phyloP scores from a whole-genome alignment of 2,329 filamentous ascomycete species.

The Aspergillus niger region DNA sequence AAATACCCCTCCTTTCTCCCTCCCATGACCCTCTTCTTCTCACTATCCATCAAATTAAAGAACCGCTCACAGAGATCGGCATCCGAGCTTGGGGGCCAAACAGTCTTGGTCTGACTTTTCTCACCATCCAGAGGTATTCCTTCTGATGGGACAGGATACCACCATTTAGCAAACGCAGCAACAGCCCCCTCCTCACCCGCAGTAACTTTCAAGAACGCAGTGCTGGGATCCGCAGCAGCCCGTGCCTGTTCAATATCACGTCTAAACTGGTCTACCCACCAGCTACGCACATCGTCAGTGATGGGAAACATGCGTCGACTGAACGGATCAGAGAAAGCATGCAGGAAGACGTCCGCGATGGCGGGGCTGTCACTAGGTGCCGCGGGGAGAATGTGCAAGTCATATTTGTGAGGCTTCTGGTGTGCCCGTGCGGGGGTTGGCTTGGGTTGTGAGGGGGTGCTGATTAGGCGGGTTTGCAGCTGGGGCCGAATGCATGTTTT shows the following conservation, averaged over 20 bases:
- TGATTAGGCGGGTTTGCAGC: background rate
- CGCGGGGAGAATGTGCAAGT: conserved; percentile 7
- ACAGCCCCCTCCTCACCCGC: background rate
- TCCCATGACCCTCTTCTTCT: conserved; percentile 2
- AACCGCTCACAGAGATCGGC: conserved; percentile 11
- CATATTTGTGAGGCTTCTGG: background rate
- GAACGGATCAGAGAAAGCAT: conserved; percentile 10
- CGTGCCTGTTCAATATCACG: background rate
- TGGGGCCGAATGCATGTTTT: background rate
- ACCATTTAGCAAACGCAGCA: conserved; percentile 15
- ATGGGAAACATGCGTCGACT: conserved; percentile 12
- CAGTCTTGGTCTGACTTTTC: background rate
- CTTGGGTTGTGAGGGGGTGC: background rate
- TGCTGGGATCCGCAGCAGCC: background rate
- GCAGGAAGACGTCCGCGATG: conserved; percentile 5
- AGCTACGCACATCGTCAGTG: conserved; percentile 11
- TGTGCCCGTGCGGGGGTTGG: background rate
- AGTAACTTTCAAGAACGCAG: conserved; percentile 10
- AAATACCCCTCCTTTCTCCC: conserved; percentile 5
- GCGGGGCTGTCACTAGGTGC: background rate
- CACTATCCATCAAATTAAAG: background rate
- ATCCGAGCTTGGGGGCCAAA: conserved; percentile 14
- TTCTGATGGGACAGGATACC: background rate
- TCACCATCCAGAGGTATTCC: background rate
- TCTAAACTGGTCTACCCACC: conserved; percentile 1